Base-by-base conservation (phyloP, 768 basidiomycete genomes). In the Macrocybe gigantea region DNA sequence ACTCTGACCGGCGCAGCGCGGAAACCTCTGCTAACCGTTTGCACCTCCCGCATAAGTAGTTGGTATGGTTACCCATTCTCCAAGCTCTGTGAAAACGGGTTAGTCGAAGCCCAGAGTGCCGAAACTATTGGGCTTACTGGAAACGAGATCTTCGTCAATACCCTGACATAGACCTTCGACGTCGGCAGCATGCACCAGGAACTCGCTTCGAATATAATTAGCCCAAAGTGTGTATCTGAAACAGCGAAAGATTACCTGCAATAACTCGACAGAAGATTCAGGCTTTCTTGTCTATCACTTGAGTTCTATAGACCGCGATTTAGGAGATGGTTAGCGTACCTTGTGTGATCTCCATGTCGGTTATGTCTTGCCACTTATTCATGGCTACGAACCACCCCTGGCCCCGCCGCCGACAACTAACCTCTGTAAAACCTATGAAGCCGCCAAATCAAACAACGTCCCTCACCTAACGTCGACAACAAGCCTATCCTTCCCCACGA, bases 41-140 rank as follows among this genome's bases (percentile, higher is more conserved):
- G 96, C 96, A 8, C 96, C 96, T 2, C 96, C 96, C 0, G 96
- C 96, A 62, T 99, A 99, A 7, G 96, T 98, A 0, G 91, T 90
- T 1, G 93, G 92, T 53, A 98, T 87, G 1, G 66, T 75, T 10
- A 84, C 86, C 95, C 94, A 98, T 69, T 93, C 76, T 0, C 93
- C 94, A 1, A 98, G 79, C 49, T 76, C 93, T 97, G 35, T 7
- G 41, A 30, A 13, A 29, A 7, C 22, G 22, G 4, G 54, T 60
- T 35, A 63, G 49, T 38, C n/a, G 40, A 33, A 15, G 39, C 15
- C 31, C 13, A 14, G 5, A 22, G 35, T n/a, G 29, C 6, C 4
- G 41, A 22, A 22, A 50, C 41, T 11, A 53, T 38, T 7, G 5
- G 41, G 69, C 85, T 49, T 49, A 89, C 94, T 83, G 51, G 66